phyloP scores from a whole-genome alignment of 768 basidiomycete genomes.

The Calocera cornea region DNA sequence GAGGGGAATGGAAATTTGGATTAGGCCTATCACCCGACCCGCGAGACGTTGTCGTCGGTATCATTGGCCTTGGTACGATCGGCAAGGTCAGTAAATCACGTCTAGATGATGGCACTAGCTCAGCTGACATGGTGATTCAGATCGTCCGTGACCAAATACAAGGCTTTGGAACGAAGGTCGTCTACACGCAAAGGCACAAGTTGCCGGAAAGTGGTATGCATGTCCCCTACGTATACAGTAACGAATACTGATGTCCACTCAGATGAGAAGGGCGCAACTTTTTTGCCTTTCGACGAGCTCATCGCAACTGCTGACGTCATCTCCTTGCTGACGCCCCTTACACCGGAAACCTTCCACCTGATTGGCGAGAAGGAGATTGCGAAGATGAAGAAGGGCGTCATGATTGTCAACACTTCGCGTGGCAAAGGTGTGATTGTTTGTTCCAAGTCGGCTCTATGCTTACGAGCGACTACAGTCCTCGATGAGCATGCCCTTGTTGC shows the following conservation, averaged over 20 bases:
- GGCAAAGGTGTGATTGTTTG: conserved; percentile 19
- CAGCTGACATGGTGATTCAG: neutral
- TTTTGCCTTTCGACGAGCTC: conserved; percentile 20
- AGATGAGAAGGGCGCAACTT: conserved; percentile 19
- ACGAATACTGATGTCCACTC: neutral
- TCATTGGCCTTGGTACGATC: conserved; percentile 28
- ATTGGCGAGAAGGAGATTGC: conserved; percentile 16
- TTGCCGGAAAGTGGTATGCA: conserved; percentile 14
- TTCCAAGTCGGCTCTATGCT: too few relatives aligned
- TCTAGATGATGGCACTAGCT: neutral
- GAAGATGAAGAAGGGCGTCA: conserved; percentile 21
- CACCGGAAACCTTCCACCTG: conserved; percentile 16
- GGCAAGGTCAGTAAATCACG: conserved; percentile 17
- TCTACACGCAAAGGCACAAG: conserved; percentile 23
- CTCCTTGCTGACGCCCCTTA: conserved; percentile 20
- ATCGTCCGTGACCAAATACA: conserved; percentile 19
- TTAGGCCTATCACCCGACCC: conserved; percentile 13
- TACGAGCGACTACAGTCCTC: conserved; percentile 19
- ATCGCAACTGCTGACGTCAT: conserved; percentile 19
- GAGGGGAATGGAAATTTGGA: conserved; percentile 13
- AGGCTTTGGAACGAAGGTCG: conserved; percentile 22
- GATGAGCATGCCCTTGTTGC: conserved; percentile 24
- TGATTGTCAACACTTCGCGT: conserved; percentile 23
- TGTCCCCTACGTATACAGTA: neutral
- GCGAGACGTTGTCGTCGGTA: conserved; percentile 19